Percentiles rank a stretch among this genome's conserved stretches.
phyloP scores from a whole-genome alignment of 805 yeast species.

The Nakazawaea molendinolei region DNA sequence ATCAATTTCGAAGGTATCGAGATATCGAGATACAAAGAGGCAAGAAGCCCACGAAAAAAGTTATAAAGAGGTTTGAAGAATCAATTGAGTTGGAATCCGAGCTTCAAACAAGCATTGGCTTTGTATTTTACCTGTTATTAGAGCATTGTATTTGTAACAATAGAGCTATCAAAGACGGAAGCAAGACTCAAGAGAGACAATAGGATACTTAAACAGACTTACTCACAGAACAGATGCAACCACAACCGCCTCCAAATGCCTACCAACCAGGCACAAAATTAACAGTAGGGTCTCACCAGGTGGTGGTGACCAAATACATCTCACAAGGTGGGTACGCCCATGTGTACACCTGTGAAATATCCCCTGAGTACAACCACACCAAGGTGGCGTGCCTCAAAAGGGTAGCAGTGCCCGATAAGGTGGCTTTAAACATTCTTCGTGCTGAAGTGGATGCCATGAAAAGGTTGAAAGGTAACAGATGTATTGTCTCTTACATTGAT shows the following conservation, averaged over 20 bases:
- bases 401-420: slow-evolving; percentile 91
- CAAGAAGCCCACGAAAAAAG: too few relatives aligned
- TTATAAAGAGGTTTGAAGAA: too few relatives aligned
- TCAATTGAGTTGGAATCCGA: too few relatives aligned
- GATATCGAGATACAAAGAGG: too few relatives aligned
- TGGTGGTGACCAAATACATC: slow-evolving; percentile 61
- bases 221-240: too few relatives aligned
- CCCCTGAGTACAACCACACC: slow-evolving; percentile 51
- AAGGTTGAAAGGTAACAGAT: slow-evolving; percentile 67
- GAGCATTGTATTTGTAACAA: too few relatives aligned
- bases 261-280: slow-evolving; percentile 72
- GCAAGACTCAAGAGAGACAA: too few relatives aligned
- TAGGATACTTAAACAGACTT: too few relatives aligned
- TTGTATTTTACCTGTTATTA: too few relatives aligned
- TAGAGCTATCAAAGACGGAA: too few relatives aligned
- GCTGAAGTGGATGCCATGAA: slow-evolving; percentile 99
- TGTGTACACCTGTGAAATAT: slow-evolving; percentile 73
- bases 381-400: slow-evolving; percentile 79
- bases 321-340: slow-evolving; percentile 95
- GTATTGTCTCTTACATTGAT: slow-evolving; percentile 87
- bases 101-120: too few relatives aligned
- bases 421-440: slow-evolving; percentile 70
- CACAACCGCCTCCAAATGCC: slow-evolving; percentile 41
- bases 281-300: slow-evolving; percentile 78
- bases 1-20: too few relatives aligned